These are phyloP conservation scores for Fusarium foetens DNA, from an alignment of 2,329 filamentous ascomycete genomes.

Conservation along the genomic window DNA sequence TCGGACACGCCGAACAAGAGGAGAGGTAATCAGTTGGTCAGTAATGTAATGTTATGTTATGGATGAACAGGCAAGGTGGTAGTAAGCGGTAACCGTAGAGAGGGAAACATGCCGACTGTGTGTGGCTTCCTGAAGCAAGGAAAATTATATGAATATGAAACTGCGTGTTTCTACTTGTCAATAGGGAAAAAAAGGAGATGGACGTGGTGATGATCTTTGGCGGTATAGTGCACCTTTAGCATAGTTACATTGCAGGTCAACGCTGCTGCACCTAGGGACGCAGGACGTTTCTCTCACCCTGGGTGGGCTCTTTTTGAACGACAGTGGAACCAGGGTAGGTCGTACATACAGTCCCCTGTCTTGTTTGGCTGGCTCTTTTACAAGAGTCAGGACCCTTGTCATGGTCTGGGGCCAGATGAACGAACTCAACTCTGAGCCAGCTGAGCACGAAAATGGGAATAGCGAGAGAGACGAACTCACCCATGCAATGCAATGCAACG, in stretches of 20 bases:
- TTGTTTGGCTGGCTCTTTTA: slow-evolving; percentile 1
- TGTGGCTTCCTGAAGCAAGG: slow-evolving; percentile 14
- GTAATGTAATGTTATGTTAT: not conserved
- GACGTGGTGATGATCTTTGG: slow-evolving; percentile 12
- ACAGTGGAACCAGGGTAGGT: slow-evolving; percentile 28
- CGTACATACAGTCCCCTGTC: slow-evolving; percentile 3
- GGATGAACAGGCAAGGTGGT: not conserved
- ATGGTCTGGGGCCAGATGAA: slow-evolving; percentile 30
- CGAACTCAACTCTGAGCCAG: slow-evolving; percentile 40
- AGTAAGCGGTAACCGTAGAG: slow-evolving; percentile 4
- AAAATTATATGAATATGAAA: slow-evolving; percentile 1
- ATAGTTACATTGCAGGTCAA: slow-evolving; percentile 11
- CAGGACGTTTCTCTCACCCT: slow-evolving; percentile 17
- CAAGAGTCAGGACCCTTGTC: slow-evolving; percentile 41
- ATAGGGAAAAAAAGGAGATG: slow-evolving; percentile 1
- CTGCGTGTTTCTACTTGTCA: not conserved
- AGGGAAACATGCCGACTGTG: not conserved
- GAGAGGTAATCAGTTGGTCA: not conserved
- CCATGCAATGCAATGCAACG: slow-evolving; percentile 5
- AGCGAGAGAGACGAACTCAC: slow-evolving; percentile 1
- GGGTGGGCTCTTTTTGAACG: slow-evolving; percentile 16
- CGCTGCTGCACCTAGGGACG: slow-evolving; percentile 18
- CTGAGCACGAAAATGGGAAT: slow-evolving; percentile 23
- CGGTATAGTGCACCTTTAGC: slow-evolving; percentile 1
- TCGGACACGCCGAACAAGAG: slow-evolving; percentile 33